phyloP scores from a whole-genome alignment of 495 filamentous ascomycete genomes.

The Penicillium pancosmium region DNA sequence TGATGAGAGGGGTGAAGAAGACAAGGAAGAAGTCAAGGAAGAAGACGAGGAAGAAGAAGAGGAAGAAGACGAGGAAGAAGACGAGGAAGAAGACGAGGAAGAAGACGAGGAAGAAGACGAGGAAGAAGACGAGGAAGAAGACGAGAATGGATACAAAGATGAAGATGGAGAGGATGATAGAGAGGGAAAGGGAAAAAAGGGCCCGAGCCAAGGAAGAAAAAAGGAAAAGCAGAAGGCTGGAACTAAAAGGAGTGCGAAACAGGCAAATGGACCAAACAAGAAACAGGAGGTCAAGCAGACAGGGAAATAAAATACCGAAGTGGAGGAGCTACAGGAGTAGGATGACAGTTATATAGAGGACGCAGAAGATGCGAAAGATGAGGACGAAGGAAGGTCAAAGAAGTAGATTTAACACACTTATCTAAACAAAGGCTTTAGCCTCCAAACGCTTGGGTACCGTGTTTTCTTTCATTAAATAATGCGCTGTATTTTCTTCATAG shows the following conservation, averaged over 20 bases:
- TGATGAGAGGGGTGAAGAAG: background rate
- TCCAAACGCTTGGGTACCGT: too few species aligned
- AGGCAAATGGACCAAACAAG: background rate
- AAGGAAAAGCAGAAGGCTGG: background rate
- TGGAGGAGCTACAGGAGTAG: background rate
- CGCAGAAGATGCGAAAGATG: background rate
- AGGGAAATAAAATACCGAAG: background rate
- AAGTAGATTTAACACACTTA: too few species aligned
- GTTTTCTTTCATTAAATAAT: too few species aligned
- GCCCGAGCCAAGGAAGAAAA: background rate
- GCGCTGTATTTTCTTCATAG: too few species aligned
- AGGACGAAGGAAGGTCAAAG: background rate
- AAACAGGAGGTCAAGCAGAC: background rate
- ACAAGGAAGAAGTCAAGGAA: background rate
- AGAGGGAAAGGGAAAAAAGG: background rate
- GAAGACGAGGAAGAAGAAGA: constrained; percentile 1
- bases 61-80: background rate
- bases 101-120: background rate
- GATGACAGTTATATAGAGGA: background rate
- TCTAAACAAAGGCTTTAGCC: too few species aligned
- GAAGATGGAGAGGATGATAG: background rate
- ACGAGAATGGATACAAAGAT: background rate
- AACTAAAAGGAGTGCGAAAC: background rate
- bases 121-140: background rate
- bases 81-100: background rate